Evolutionary conservation across 768 basidiomycete genomes (phyloP).

Genomic region (Hypsizygus marmoreus): DNA sequence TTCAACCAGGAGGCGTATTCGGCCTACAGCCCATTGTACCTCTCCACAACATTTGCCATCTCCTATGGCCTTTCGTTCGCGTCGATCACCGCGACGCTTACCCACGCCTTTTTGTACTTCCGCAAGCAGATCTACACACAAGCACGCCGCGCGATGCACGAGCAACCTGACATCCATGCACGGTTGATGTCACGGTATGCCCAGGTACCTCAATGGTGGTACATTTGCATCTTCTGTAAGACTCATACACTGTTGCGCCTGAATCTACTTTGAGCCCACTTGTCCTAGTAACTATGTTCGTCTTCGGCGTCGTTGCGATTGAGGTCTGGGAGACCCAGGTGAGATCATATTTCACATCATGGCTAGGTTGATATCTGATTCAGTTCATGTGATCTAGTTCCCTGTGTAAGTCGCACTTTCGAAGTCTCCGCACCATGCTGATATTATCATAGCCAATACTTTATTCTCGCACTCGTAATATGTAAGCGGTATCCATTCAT

Average conservation of each 20-base stretch:
- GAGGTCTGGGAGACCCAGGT: slow-evolving; percentile 67
- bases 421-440: background rate
- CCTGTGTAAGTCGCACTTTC: slow-evolving; percentile 59
- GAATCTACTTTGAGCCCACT: slow-evolving; percentile 1
- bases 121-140: slow-evolving; percentile 79
- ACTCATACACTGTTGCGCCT: slow-evolving; percentile 26
- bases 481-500: slow-evolving; percentile 31
- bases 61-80: slow-evolving; percentile 85
- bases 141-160: slow-evolving; percentile 66
- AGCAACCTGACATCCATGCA: slow-evolving; percentile 85
- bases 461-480: slow-evolving; percentile 70
- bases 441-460: slow-evolving; percentile 36
- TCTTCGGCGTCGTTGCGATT: slow-evolving; percentile 67
- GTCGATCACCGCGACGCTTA: slow-evolving; percentile 72
- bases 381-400: slow-evolving; percentile 34
- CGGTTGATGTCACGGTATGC: slow-evolving; percentile 76
- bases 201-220: slow-evolving; percentile 88
- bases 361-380: background rate
- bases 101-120: slow-evolving; percentile 73
- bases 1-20: slow-evolving; percentile 59
- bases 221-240: slow-evolving; percentile 61
- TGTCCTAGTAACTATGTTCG: slow-evolving; percentile 57
- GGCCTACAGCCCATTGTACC: slow-evolving; percentile 61
- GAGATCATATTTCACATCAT: background rate
- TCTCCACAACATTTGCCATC: slow-evolving; percentile 75